Evolutionary conservation across 129 eudicot species (phyloP).

Genomic region (Artemisia argyi): DNA sequence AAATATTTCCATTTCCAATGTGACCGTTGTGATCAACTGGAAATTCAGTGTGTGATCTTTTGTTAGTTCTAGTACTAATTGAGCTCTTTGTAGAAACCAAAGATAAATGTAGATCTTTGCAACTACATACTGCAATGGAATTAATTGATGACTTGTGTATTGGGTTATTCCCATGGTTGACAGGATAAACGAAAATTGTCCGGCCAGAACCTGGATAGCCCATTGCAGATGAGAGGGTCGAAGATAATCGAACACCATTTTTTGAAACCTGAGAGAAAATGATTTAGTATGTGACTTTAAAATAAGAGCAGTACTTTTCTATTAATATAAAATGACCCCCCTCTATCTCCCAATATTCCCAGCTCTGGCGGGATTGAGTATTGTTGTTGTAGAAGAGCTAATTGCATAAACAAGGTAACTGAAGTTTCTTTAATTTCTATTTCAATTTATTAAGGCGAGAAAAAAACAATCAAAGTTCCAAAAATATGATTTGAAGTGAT

Average conservation of each 20-base stretch:
- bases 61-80: conserved; percentile 21
- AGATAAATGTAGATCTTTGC: conserved; percentile 64
- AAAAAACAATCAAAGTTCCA: too few species aligned
- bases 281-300: too few species aligned
- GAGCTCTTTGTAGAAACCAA: conserved; percentile 43
- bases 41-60: conserved; percentile 15
- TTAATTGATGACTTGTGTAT: background rate
- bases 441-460: too few species aligned
- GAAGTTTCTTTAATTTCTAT: too few species aligned
- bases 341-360: too few species aligned
- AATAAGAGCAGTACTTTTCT: too few species aligned
- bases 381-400: too few species aligned
- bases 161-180: conserved; percentile 38
- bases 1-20: conserved; percentile 33
- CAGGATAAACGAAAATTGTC: conserved; percentile 61
- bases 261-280: conserved; percentile 54
- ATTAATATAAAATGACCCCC: too few species aligned
- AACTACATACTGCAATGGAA: conserved; percentile 34
- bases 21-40: conserved; percentile 15
- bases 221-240: conserved; percentile 63
- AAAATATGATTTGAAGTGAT: background rate
- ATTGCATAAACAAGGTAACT: too few species aligned
- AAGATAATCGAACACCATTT: conserved; percentile 74
- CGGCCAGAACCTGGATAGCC: conserved; percentile 81
- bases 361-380: too few species aligned